phyloP scores from a whole-genome alignment of 306 rosid genomes.

The Gastrolobium bilobum region DNA sequence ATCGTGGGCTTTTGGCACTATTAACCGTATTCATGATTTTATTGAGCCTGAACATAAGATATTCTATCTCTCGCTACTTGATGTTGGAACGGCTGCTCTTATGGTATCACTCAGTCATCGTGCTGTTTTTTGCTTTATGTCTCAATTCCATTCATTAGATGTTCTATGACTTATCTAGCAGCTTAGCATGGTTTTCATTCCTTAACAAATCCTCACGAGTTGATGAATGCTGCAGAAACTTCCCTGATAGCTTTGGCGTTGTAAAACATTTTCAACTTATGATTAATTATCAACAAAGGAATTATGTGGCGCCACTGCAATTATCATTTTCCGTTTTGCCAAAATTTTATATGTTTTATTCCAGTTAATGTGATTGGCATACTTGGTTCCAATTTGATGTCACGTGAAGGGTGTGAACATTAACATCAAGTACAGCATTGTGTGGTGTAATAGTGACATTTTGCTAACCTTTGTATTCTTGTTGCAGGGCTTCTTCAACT shows the following conservation, averaged over 20 bases:
- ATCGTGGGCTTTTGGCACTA: constrained; percentile 94
- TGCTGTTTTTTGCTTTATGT: constrained; percentile 39
- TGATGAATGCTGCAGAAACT: constrained; percentile 14
- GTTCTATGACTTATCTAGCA: not conserved
- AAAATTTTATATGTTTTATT: constrained; percentile 15
- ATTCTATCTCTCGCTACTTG: constrained; percentile 95
- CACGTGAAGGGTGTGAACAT: not conserved
- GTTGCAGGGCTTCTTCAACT: constrained; percentile 93
- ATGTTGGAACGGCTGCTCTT: constrained; percentile 89
- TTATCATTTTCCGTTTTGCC: constrained; percentile 36
- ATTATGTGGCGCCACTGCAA: not conserved
- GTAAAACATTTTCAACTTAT: not conserved
- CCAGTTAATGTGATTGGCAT: not conserved
- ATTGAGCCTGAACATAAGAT: constrained; percentile 86
- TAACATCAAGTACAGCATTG: constrained; percentile 23
- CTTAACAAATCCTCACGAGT: constrained; percentile 16
- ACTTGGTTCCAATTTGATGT: not conserved
- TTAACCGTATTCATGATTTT: constrained; percentile 93
- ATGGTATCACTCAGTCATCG: constrained; percentile 70
- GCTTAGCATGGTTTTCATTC: not conserved
- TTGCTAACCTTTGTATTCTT: constrained; percentile 30
- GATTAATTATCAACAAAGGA: too few species aligned
- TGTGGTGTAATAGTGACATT: constrained; percentile 15
- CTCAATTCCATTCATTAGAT: constrained; percentile 10
- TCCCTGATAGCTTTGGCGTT: not conserved